phyloP scores from a whole-genome alignment of 352 stramenopile species.

The Globisporangium nagaii region DNA sequence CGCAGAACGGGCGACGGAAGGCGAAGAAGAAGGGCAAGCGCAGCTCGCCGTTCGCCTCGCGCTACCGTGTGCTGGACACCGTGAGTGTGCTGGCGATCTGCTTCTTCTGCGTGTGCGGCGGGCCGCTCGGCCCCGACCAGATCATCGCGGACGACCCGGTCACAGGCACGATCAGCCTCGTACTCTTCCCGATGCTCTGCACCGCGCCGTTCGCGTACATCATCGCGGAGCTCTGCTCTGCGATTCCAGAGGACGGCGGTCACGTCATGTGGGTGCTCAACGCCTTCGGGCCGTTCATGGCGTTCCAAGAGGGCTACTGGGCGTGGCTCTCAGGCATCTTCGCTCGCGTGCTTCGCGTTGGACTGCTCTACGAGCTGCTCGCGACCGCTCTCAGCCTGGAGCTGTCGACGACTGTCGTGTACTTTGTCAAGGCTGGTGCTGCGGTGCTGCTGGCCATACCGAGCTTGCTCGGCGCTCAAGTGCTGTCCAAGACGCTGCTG shows the following conservation, averaged over 20 bases:
- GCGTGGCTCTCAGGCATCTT: constrained; percentile 77
- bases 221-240: constrained; percentile 82
- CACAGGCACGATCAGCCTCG: constrained; percentile 11
- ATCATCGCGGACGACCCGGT: constrained; percentile 20
- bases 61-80: constrained; percentile 12
- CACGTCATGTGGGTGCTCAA: constrained; percentile 84
- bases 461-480: constrained; percentile 33
- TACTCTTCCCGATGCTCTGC: constrained; percentile 68
- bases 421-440: constrained; percentile 14
- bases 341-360: constrained; percentile 64
- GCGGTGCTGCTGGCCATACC: constrained; percentile 18
- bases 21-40: background rate
- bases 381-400: background rate
- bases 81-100: constrained; percentile 9
- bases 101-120: constrained; percentile 20
- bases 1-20: background rate
- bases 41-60: background rate
- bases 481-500: constrained; percentile 46
- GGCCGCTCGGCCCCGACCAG: constrained; percentile 11
- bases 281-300: constrained; percentile 75
- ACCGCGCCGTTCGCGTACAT: constrained; percentile 82
- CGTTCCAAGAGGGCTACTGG: constrained; percentile 54
- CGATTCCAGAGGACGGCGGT: constrained; percentile 72
- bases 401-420: background rate
- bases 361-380: constrained; percentile 25